These are phyloP conservation scores for Ophiocordyceps robertsii DNA, from an alignment of 2,329 filamentous ascomycete genomes.

Conservation along the genomic window DNA sequence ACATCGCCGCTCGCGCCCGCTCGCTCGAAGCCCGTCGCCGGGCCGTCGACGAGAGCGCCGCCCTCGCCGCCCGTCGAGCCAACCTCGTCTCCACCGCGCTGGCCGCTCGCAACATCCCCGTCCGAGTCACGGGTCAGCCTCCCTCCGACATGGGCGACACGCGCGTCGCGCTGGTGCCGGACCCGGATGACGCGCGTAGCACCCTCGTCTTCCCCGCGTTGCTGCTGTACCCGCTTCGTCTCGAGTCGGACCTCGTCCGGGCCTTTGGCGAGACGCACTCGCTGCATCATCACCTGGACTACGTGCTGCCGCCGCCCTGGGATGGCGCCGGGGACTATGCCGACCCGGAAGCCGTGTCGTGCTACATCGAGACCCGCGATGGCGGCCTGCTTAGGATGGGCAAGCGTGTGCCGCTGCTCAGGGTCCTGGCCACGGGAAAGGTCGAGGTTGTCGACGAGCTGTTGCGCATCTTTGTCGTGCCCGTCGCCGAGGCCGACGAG, in stretches of 20 bases:
- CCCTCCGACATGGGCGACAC: constrained; percentile 79
- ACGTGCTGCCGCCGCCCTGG: constrained; percentile 85
- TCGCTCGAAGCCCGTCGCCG: constrained; percentile 40
- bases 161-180: constrained; percentile 51
- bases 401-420: constrained; percentile 65
- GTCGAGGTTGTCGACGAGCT: constrained; percentile 82
- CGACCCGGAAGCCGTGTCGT: constrained; percentile 50
- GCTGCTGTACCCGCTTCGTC: constrained; percentile 70
- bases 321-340: constrained; percentile 36
- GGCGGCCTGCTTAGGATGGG: constrained; percentile 83
- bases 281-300: constrained; percentile 64
- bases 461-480: constrained; percentile 71
- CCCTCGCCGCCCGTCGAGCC: constrained; percentile 40
- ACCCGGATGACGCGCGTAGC: constrained; percentile 60
- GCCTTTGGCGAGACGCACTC: constrained; percentile 65
- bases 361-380: constrained; percentile 70
- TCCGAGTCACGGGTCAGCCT: constrained; percentile 52
- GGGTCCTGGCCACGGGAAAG: constrained; percentile 61
- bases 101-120: constrained; percentile 54
- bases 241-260: constrained; percentile 86
- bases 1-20: constrained; percentile 47
- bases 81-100: constrained; percentile 53
- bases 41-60: constrained; percentile 40
- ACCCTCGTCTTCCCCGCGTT: constrained; percentile 65
- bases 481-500: constrained; percentile 49